phyloP scores from a whole-genome alignment of 768 basidiomycete genomes.

The Kwoniella europaea region DNA sequence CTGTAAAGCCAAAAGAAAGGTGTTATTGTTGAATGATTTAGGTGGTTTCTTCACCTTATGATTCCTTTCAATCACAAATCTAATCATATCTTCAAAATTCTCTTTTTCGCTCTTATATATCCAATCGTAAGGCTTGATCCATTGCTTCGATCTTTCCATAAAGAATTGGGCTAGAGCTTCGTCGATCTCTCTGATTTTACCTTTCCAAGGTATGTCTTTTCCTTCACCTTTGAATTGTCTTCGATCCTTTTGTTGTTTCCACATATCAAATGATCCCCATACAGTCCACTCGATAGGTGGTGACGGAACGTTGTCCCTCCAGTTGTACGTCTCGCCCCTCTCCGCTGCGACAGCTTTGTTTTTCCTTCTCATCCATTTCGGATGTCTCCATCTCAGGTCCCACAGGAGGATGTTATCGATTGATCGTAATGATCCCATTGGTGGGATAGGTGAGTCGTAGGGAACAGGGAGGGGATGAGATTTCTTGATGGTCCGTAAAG shows the following conservation, averaged over 20 bases:
- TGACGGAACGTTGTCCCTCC: background rate
- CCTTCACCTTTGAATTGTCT: conserved; percentile 25
- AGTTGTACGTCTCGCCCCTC: conserved; percentile 9
- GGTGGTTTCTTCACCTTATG: conserved; percentile 2
- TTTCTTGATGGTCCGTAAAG: background rate
- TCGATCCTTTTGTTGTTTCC: conserved; percentile 22
- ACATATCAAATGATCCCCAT: conserved; percentile 14
- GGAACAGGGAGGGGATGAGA: background rate
- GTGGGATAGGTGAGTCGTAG: conserved; percentile 16
- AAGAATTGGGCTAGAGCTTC: conserved; percentile 18
- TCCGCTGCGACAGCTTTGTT: background rate
- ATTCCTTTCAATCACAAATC: background rate
- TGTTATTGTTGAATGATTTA: background rate
- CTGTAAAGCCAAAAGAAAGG: background rate
- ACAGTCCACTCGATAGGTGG: conserved; percentile 18
- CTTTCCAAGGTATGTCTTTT: conserved; percentile 7
- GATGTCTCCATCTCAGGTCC: conserved; percentile 17
- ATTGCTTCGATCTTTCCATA: conserved; percentile 4
- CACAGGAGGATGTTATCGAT: conserved; percentile 32
- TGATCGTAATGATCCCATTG: conserved; percentile 17
- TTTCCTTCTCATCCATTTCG: conserved; percentile 13
- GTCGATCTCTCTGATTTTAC: background rate
- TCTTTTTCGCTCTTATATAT: conserved; percentile 3
- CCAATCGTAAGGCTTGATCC: conserved; percentile 4
- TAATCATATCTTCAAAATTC: conserved; percentile 27